These are phyloP conservation scores for Cystobasidium tubakii DNA, from an alignment of 768 basidiomycete species.

Conservation along the genomic window DNA sequence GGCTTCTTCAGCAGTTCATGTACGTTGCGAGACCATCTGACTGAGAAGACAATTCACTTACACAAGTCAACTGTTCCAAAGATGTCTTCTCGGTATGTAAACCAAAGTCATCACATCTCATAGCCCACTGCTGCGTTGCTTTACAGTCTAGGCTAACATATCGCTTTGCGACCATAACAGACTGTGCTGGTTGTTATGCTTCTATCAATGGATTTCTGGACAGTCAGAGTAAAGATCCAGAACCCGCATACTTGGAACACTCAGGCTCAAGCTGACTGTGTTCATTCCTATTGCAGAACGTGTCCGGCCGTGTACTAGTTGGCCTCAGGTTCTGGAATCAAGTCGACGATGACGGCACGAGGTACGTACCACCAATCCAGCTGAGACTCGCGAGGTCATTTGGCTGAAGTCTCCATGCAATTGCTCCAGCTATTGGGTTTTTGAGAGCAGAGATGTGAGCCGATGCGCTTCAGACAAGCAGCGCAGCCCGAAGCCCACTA, in stretches of 20 bases:
- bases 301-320: conserved; percentile 84
- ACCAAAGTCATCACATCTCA: not conserved
- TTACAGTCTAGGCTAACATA: not conserved
- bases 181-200: conserved; percentile 89
- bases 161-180: conserved; percentile 48
- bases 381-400: not conserved
- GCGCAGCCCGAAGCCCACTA: conserved; percentile 57
- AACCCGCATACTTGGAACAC: too few species aligned
- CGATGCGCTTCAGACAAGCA: not conserved
- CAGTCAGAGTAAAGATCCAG: conserved; percentile 58
- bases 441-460: conserved; percentile 89
- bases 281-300: conserved; percentile 56
- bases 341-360: conserved; percentile 82
- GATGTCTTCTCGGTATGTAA: conserved; percentile 82
- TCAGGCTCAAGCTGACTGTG: not conserved
- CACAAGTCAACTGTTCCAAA: conserved; percentile 53
- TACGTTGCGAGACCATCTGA: not conserved
- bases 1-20: conserved; percentile 55
- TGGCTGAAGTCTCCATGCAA: not conserved
- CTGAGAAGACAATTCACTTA: not conserved
- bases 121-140: conserved; percentile 17
- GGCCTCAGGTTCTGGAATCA: conserved; percentile 98
- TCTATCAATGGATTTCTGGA: conserved; percentile 98
- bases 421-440: conserved; percentile 80
- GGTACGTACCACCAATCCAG: conserved; percentile 20